phyloP scores from a whole-genome alignment of 345 rosid genomes.

The Moricandia arvensis region DNA sequence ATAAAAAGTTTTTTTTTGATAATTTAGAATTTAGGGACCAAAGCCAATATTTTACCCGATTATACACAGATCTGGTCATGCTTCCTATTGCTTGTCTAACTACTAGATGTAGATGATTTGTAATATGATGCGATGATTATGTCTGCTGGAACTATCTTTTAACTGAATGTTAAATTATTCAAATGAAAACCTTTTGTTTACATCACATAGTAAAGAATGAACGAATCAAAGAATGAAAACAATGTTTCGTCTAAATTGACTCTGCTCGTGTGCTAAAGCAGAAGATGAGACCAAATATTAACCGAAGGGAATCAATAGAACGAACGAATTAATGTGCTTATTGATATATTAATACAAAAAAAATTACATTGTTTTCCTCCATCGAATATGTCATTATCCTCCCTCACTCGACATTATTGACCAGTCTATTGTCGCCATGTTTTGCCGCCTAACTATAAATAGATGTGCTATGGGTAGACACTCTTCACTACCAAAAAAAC shows the following conservation, averaged over 20 bases:
- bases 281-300: background rate
- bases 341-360: background rate
- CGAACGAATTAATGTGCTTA: background rate
- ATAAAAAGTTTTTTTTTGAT: no score
- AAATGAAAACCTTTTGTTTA: background rate
- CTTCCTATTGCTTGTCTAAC: no score
- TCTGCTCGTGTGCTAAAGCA: background rate
- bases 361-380: background rate
- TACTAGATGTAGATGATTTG: no score
- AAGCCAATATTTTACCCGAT: no score
- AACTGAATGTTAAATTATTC: background rate
- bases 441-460: slow-evolving; percentile 21
- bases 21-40: no score
- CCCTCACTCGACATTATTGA: slow-evolving; percentile 25
- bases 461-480: slow-evolving; percentile 1
- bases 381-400: slow-evolving; percentile 7
- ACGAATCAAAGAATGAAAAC: background rate
- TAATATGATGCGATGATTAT: no score
- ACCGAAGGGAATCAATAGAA: background rate
- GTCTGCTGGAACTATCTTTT: background rate
- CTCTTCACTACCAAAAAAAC: slow-evolving; percentile 9
- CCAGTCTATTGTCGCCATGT: slow-evolving; percentile 28
- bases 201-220: background rate
- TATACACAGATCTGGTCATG: no score
- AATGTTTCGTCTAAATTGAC: background rate